Conservation (phyloP, 139 green algal species). For the Chlamydomonas sp. region DNA sequence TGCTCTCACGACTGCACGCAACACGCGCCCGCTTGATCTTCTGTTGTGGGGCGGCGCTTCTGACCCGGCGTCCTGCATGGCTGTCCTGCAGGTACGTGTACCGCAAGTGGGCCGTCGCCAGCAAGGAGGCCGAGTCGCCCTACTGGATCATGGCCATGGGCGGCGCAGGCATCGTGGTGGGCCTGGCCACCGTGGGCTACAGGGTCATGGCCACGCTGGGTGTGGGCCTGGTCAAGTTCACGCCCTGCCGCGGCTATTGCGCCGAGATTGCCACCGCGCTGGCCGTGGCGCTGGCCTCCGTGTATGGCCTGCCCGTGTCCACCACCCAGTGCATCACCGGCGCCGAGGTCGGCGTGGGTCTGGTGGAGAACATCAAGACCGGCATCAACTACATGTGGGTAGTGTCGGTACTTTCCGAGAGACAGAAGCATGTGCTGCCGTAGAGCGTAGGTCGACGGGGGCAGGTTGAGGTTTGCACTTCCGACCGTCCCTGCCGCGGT, state of each 20-base stretch:
- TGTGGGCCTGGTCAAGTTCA: slow-evolving; percentile 21
- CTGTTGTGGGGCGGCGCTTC: no score
- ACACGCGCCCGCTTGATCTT: no score
- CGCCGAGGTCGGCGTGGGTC: slow-evolving; percentile 39
- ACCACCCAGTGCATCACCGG: slow-evolving; percentile 59
- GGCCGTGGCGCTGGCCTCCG: slow-evolving; percentile 25
- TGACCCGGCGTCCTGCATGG: no score
- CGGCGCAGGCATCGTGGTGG: slow-evolving; percentile 83
- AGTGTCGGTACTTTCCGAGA: no score
- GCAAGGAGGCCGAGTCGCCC: background rate
- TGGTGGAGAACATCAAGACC: slow-evolving; percentile 15
- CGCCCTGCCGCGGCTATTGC: slow-evolving; percentile 30
- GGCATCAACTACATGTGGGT: slow-evolving; percentile 28
- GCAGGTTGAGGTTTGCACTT: no score
- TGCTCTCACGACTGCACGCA: no score
- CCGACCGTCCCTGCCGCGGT: no score
- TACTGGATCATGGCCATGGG: slow-evolving; percentile 80
- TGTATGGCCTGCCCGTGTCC: slow-evolving; percentile 46
- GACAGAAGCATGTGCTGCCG: no score
- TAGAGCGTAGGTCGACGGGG: no score
- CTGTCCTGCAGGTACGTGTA: slow-evolving; percentile 12
- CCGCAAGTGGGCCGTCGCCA: slow-evolving; percentile 46
- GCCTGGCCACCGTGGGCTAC: slow-evolving; percentile 76
- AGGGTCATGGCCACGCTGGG: slow-evolving; percentile 52
- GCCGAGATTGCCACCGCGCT: slow-evolving; percentile 47